These are phyloP conservation scores for Apiospora koreana DNA, from an alignment of 2,329 filamentous ascomycete species.

Conservation along the genomic window DNA sequence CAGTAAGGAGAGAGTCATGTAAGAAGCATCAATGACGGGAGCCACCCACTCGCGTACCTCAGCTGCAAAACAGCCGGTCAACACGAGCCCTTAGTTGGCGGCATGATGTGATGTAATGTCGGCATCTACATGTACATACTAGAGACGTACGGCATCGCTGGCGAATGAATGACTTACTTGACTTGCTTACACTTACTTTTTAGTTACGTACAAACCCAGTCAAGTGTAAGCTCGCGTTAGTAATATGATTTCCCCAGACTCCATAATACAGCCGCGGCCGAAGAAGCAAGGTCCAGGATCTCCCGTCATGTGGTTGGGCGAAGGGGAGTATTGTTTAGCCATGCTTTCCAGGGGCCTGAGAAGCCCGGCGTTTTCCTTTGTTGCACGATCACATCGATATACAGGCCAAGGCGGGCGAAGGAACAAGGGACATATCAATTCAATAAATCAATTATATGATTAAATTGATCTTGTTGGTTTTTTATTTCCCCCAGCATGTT, in stretches of 20 bases:
- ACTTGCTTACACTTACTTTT: not conserved
- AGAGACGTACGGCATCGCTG: not conserved
- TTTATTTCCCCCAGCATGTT: not conserved
- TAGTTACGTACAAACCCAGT: not conserved
- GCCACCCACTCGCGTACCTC: not conserved
- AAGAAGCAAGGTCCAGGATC: not conserved
- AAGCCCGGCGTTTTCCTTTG: not conserved
- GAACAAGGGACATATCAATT: not conserved
- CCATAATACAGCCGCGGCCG: conserved; percentile 9
- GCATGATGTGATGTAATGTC: not conserved
- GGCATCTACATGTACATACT: not conserved
- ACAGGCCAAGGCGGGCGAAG: not conserved
- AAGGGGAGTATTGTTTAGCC: conserved; percentile 8
- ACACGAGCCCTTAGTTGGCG: not conserved
- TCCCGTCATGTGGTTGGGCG: not conserved
- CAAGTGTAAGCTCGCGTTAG: not conserved
- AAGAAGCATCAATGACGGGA: not conserved
- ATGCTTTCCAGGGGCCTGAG: not conserved
- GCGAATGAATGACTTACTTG: not conserved
- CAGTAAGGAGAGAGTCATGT: not conserved
- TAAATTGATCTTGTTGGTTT: not conserved
- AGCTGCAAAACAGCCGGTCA: not conserved
- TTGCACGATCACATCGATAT: not conserved
- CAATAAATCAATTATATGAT: not conserved
- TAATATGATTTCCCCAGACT: conserved; percentile 6